Evolutionary conservation across 148 eudicot species (phyloP).

Genomic region (Rhododendron simsii): DNA sequence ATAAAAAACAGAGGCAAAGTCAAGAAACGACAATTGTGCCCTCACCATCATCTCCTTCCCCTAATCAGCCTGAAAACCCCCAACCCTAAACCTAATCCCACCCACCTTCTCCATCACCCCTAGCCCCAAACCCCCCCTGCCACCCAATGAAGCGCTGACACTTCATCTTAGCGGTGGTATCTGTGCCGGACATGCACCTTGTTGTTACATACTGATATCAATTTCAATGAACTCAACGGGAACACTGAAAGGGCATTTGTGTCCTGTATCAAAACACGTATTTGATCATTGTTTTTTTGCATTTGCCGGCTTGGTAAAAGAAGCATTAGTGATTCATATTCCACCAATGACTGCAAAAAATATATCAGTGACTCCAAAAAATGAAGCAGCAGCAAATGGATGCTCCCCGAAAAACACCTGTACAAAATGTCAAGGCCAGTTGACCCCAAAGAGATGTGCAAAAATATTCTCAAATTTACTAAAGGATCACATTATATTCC

Average conservation of each 20-base stretch:
- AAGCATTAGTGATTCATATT: slow-evolving; percentile 25
- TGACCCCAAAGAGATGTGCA: neutral
- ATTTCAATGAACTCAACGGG: neutral
- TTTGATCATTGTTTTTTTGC: neutral
- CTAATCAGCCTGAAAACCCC: neutral
- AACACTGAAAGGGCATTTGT: neutral
- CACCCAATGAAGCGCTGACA: neutral
- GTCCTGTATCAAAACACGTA: neutral
- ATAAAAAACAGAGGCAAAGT: neutral
- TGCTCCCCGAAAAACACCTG: neutral
- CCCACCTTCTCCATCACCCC: neutral
- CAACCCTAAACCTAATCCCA: neutral
- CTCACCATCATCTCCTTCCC: neutral
- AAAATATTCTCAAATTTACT: neutral
- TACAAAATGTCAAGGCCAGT: neutral
- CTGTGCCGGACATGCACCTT: neutral
- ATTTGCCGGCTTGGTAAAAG: neutral
- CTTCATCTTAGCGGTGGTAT: neutral
- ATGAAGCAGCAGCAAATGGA: neutral
- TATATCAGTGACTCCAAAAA: slow-evolving; percentile 9
- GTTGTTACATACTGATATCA: neutral
- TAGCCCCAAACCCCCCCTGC: neutral
- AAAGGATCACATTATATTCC: neutral
- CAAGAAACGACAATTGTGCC: neutral
- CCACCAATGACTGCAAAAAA: slow-evolving; percentile 36